Evolutionary conservation across 2,329 filamentous ascomycete species (phyloP), one percentile per base, ranked within the genome.

Genomic region (Lasiodiplodia sp.): DNA sequence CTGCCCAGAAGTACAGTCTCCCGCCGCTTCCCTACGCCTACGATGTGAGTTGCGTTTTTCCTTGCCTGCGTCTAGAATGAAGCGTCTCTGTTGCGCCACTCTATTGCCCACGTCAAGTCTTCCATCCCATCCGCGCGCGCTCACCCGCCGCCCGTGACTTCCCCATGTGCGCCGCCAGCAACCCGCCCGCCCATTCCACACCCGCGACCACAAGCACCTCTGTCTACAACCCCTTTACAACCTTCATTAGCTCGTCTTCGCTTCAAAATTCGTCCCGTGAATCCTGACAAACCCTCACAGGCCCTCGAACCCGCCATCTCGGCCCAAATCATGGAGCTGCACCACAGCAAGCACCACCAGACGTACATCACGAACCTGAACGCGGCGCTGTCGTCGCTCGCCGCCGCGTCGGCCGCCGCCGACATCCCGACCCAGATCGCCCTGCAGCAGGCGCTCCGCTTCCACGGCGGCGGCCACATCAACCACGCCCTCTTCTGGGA

Each of bases 401-500:
- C 84, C 64, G 79, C 84, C 4, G 88, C 90, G 18, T 81, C 86
- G 2, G 77, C 83, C 28, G 81, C 85, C 51, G 83, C 84, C 71
- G 87, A 93, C 72, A 85, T 92, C 66, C 82, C 87, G 4, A 81
- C 85, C 4, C 89, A 93, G 73, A 87, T 93, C 68, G 82, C 86
- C 21, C 85, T 93, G n/a, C 89, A 91, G 74, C 83, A 86, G 21
- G 87, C 87, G 70, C 89, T 97, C 82, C 92, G 91, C 75, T 97
- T 97, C 86, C 93, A 97, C 79, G 94, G 91, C 60, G 94, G 94
- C 53, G 94, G 94, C 7, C 94, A 97, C 84, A 91, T 96, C 82
- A 97, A 97, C 84, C 94, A 97, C 85, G 90, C 89, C 0, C 88
- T 97, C 44, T 97, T 97, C 86, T 97, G 94, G 94, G 89, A 92